Percentiles rank a stretch among this genome's conserved stretches.
phyloP scores from a whole-genome alignment of 176 grass and related monocot species.

The Carex parvula region DNA sequence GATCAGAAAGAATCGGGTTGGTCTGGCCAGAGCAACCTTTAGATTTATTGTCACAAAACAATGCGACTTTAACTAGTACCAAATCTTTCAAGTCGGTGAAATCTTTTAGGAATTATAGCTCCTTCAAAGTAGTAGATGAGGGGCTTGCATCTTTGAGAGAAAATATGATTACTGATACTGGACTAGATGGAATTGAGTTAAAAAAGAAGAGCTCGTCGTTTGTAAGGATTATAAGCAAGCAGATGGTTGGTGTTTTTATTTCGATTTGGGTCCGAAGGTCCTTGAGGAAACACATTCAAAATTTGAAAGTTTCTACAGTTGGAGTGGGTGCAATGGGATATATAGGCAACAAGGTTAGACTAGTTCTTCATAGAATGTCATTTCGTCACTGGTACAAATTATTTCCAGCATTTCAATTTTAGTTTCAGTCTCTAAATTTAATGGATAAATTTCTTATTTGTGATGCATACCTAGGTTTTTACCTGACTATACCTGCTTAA shows the following conservation, averaged over 20 bases:
- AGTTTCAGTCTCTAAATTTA: background rate
- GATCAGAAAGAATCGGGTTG: slow-evolving; percentile 58
- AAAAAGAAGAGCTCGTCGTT: slow-evolving; percentile 60
- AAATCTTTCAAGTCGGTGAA: slow-evolving; percentile 44
- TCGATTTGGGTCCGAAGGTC: slow-evolving; percentile 69
- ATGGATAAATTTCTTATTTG: background rate
- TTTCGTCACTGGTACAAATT: background rate
- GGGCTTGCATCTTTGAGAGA: slow-evolving; percentile 15
- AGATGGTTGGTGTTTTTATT: slow-evolving; percentile 84
- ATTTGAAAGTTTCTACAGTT: slow-evolving; percentile 83
- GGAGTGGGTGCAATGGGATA: slow-evolving; percentile 97
- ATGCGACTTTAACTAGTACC: slow-evolving; percentile 14
- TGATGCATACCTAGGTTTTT: background rate
- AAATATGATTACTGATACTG: slow-evolving; percentile 33
- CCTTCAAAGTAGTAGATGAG: slow-evolving; percentile 20
- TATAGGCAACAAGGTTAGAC: slow-evolving; percentile 83
- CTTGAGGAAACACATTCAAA: slow-evolving; percentile 69
- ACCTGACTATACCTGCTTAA: background rate
- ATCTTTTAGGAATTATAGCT: slow-evolving; percentile 40
- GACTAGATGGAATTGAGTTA: slow-evolving; percentile 12
- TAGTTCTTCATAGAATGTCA: background rate
- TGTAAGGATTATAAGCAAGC: slow-evolving; percentile 89
- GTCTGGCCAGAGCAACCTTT: slow-evolving; percentile 88
- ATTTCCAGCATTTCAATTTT: background rate
- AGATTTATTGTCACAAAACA: slow-evolving; percentile 43